Evolutionary conservation across 1,284 basidiomycete species (phyloP), one percentile per base, ranked within the genome.

Genomic region (Irpex sp.): DNA sequence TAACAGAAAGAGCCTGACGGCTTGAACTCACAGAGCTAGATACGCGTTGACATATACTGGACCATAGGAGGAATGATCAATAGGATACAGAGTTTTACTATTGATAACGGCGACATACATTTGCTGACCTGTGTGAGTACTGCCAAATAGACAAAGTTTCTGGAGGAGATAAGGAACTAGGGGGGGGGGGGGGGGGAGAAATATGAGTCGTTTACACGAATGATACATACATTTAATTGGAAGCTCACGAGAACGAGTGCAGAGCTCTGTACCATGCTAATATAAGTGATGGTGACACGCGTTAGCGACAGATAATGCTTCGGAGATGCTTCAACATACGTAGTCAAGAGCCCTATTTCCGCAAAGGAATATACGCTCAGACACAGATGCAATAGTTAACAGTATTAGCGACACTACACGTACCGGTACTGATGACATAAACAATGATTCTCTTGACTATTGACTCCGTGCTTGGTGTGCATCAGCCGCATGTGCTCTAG

Each of bases 11-110:
- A 34, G 31, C 31, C 31, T 34, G 31, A 34, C 31, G 31, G 31
- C 31, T 34, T 34, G 31, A 34, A 69, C 72, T 59, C 56, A 76
- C 72, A 66, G 80, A 1, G 82, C 79, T 9, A 85, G 72, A 73
- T 84, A 86, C 0, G 83, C 84, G 44, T 79, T 82, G 34, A 80
- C 74, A 65, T 85, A 84, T 26, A 85, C 83, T 81, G 15, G 62
- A 49, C 49, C 37, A 52, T 60, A 15, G 15, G 17, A 7, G 17
- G 26, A 9, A 61, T 15, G 26, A 6, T 17, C 44, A 47, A 47
- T 6, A 34, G 40, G 17, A n/a, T n/a, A 26, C 26, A 55, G 21
- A 4, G 26, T 44, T 3, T 21, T n/a, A 57, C 19, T 56, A 47
- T 61, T 36, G 31, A 37, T 34, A 21, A 61, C 26, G 48, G 47